phyloP scores from a whole-genome alignment of 2,329 filamentous ascomycete species.

The Fusarium robinianum region DNA sequence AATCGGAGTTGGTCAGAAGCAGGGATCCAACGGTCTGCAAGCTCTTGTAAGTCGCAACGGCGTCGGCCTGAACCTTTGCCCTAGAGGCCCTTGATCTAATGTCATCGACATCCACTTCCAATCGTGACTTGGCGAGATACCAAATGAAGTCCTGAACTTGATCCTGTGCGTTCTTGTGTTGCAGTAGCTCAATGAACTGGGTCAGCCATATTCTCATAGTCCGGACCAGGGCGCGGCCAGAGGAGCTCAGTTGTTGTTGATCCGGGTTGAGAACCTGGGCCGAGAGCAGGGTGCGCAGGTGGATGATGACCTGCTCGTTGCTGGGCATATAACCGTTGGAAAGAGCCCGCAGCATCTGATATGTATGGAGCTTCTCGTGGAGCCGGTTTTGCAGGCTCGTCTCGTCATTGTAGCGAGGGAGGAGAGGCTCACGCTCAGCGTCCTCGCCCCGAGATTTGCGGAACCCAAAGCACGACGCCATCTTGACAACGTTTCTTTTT shows the following conservation, averaged over 20 bases:
- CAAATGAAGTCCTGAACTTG: conserved; percentile 92
- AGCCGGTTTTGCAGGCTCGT: conserved; percentile 76
- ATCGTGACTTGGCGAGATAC: conserved; percentile 75
- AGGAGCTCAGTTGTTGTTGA: conserved; percentile 70
- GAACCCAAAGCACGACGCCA: conserved; percentile 70
- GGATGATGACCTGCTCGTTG: conserved; percentile 79
- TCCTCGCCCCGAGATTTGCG: conserved; percentile 51
- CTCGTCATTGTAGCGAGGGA: conserved; percentile 82
- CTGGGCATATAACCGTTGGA: conserved; percentile 89
- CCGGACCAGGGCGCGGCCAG: conserved; percentile 73
- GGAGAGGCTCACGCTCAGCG: conserved; percentile 74
- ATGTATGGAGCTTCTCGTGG: conserved; percentile 88
- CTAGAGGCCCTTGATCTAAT: conserved; percentile 36
- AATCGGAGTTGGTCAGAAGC: conserved; percentile 88
- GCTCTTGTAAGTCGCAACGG: conserved; percentile 67
- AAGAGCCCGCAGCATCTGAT: conserved; percentile 86
- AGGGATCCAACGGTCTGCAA: conserved; percentile 81
- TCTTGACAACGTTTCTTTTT: conserved; percentile 17
- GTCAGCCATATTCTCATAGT: conserved; percentile 74
- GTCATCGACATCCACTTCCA: conserved; percentile 47
- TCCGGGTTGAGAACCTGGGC: conserved; percentile 79
- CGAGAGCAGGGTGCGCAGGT: conserved; percentile 77
- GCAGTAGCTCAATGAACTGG: conserved; percentile 79
- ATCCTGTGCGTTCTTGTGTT: conserved; percentile 81
- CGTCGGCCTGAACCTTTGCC: conserved; percentile 42